Evolutionary conservation across 441 rosid genomes (phyloP).

Genomic region (Erodium moschatum): DNA sequence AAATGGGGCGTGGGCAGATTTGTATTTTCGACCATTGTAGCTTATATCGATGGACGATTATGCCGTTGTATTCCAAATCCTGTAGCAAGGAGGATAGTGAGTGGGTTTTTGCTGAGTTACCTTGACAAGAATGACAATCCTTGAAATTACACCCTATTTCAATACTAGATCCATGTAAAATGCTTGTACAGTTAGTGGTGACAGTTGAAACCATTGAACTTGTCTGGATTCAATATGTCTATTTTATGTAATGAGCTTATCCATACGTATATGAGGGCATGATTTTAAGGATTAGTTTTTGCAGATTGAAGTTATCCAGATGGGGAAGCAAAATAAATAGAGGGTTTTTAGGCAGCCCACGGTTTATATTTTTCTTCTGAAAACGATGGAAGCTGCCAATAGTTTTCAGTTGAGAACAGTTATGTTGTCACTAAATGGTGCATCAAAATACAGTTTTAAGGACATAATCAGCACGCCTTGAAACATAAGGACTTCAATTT

Average conservation of each 20-base stretch:
- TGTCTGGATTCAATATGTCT: no score
- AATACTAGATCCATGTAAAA: neutral
- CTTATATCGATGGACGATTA: slow-evolving; percentile 81
- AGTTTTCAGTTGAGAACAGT: neutral
- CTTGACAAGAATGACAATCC: slow-evolving; percentile 37
- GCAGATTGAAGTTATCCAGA: neutral
- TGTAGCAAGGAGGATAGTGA: slow-evolving; percentile 68
- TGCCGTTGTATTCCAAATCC: slow-evolving; percentile 85
- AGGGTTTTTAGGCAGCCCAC: neutral
- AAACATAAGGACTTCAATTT: no score
- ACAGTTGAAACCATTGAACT: no score
- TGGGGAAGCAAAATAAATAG: neutral
- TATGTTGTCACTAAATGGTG: no score
- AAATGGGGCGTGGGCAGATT: slow-evolving; percentile 68
- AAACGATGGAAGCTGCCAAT: neutral
- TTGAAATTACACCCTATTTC: neutral
- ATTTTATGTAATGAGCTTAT: no score
- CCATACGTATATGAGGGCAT: neutral
- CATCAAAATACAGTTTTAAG: no score
- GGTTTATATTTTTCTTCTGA: neutral
- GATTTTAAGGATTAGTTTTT: neutral
- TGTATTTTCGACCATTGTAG: slow-evolving; percentile 66
- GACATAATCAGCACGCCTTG: no score
- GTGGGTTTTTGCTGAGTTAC: slow-evolving; percentile 78
- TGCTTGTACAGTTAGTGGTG: no score